Evolutionary conservation across 441 rosid species (phyloP).

Genomic region (Eugenia klotzschiana): DNA sequence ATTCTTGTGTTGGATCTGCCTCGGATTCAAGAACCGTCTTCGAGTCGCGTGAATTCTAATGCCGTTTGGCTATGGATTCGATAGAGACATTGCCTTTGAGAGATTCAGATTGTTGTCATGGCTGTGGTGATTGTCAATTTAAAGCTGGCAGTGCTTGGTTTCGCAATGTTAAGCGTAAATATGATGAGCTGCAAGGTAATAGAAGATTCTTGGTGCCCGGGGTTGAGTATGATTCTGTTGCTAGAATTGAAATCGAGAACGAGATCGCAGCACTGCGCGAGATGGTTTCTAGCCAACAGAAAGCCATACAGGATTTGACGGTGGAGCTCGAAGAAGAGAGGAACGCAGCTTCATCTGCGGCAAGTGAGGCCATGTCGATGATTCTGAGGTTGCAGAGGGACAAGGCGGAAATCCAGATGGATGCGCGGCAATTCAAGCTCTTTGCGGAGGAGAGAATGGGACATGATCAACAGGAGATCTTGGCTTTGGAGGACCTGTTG

Average conservation of each 20-base stretch:
- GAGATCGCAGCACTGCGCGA: constrained; percentile 65
- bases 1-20: not conserved
- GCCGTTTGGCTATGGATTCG: not conserved
- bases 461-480: constrained; percentile 5
- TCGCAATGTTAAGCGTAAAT: constrained; percentile 62
- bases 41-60: not conserved
- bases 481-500: constrained; percentile 1
- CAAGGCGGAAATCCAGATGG: constrained; percentile 8
- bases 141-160: constrained; percentile 14
- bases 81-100: not conserved
- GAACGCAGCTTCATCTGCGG: constrained; percentile 82
- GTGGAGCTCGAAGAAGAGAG: constrained; percentile 82
- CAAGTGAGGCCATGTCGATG: constrained; percentile 96
- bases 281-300: constrained; percentile 57
- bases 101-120: not conserved
- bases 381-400: constrained; percentile 28
- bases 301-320: constrained; percentile 49
- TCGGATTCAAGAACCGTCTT: not conserved
- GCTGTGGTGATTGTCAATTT: not conserved
- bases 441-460: constrained; percentile 5
- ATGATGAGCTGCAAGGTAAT: constrained; percentile 40
- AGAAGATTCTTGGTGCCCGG: constrained; percentile 40
- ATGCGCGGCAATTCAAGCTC: constrained; percentile 4
- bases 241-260: constrained; percentile 64
- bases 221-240: constrained; percentile 35